Evolutionary conservation across 805 yeast genomes (phyloP).

Genomic region (Saturnispora silvae): DNA sequence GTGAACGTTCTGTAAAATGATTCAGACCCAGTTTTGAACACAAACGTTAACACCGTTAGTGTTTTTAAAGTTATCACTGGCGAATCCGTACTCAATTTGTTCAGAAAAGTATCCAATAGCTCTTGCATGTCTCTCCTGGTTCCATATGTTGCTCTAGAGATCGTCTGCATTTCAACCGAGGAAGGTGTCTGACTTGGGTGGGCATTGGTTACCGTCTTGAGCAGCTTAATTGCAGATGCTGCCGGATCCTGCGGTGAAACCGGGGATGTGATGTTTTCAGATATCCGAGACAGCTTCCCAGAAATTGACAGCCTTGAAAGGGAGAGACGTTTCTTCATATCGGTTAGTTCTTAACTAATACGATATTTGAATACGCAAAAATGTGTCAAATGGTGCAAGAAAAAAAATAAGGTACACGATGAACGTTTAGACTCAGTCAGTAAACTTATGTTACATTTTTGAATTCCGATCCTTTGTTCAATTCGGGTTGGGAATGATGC

Average conservation of each 20-base stretch:
- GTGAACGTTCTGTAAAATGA: slow-evolving; percentile 4
- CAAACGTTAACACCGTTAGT: slow-evolving; percentile 5
- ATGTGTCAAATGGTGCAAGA: background rate
- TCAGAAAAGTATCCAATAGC: background rate
- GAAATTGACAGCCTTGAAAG: slow-evolving; percentile 1
- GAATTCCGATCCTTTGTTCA: no score
- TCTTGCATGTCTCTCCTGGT: background rate
- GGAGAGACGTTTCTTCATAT: slow-evolving; percentile 4
- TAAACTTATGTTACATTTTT: no score
- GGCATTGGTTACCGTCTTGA: slow-evolving; percentile 1
- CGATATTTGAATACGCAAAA: background rate
- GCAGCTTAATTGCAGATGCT: background rate
- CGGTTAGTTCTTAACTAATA: background rate
- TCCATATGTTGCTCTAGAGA: slow-evolving; percentile 4
- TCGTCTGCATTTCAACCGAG: slow-evolving; percentile 7
- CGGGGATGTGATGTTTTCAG: slow-evolving; percentile 1
- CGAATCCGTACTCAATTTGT: background rate
- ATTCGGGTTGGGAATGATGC: no score
- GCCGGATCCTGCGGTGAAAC: background rate
- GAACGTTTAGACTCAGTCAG: no score
- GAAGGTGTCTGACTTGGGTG: slow-evolving; percentile 4
- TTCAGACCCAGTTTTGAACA: slow-evolving; percentile 7
- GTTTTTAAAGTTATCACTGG: slow-evolving; percentile 1
- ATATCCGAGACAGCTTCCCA: slow-evolving; percentile 1
- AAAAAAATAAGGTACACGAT: no score